Percentiles rank a stretch among this genome's conserved stretches.
Evolutionary conservation across 495 filamentous ascomycete species (phyloP).

Genomic region (Penicillium cinerascens): DNA sequence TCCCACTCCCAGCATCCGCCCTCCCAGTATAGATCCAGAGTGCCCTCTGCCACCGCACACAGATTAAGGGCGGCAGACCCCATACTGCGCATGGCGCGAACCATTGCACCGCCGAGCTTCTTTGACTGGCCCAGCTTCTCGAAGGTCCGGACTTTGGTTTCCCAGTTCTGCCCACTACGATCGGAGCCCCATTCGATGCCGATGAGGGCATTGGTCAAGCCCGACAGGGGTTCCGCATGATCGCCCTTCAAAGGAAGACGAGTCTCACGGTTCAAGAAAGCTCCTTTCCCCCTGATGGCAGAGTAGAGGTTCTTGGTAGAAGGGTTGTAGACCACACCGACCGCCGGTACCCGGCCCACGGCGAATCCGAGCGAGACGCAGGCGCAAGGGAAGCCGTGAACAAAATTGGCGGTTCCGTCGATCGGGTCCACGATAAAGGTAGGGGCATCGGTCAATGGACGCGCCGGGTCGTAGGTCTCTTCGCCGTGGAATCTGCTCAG

Average conservation of each 20-base stretch:
- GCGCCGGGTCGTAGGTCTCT: constrained; percentile 74
- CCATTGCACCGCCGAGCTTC: constrained; percentile 76
- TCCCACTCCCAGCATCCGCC: constrained; percentile 96
- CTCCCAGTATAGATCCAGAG: constrained; percentile 87
- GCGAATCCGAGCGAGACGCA: constrained; percentile 81
- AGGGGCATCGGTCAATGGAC: constrained; percentile 60
- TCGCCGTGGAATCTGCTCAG: constrained; percentile 65
- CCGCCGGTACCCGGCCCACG: constrained; percentile 55
- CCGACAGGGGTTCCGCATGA: constrained; percentile 50
- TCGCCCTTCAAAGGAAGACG: constrained; percentile 54
- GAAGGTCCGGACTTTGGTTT: constrained; percentile 69
- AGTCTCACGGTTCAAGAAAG: constrained; percentile 52
- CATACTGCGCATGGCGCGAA: constrained; percentile 69
- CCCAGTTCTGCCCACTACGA: constrained; percentile 70
- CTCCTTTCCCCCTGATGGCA: constrained; percentile 65
- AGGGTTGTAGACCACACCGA: constrained; percentile 86
- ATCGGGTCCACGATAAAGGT: constrained; percentile 91
- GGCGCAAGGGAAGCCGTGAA: constrained; percentile 75
- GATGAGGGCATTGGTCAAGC: constrained; percentile 61
- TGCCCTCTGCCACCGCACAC: constrained; percentile 74
- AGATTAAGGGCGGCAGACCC: constrained; percentile 83
- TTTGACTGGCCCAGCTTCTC: constrained; percentile 57
- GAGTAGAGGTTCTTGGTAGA: constrained; percentile 65
- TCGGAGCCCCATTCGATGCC: constrained; percentile 77
- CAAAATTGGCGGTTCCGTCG: constrained; percentile 87